Evolutionary conservation across 768 basidiomycete species (phyloP).

Genomic region (Pleurotus giganteus): DNA sequence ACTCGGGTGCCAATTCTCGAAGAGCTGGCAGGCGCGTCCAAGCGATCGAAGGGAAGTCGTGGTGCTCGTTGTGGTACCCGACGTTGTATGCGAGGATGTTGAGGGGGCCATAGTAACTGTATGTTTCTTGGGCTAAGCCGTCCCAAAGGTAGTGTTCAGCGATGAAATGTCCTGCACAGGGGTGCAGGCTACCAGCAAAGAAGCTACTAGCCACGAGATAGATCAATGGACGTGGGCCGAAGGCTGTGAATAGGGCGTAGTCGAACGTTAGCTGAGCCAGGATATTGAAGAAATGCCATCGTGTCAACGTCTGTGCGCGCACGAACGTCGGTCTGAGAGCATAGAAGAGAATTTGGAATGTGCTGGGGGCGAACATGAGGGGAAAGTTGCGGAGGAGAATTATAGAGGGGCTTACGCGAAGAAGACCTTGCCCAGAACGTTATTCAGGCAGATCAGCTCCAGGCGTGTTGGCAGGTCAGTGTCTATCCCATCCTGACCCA

Average conservation of each 20-base stretch:
- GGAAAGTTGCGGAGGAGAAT: neutral
- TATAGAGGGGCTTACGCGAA: conserved; percentile 67
- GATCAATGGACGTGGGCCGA: conserved; percentile 51
- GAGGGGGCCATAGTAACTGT: conserved; percentile 91
- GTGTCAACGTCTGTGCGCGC: conserved; percentile 74
- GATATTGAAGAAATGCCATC: conserved; percentile 86
- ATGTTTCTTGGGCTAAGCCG: conserved; percentile 90
- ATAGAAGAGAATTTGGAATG: conserved; percentile 98
- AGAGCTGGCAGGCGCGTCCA: conserved; percentile 93
- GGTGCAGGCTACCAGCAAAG: conserved; percentile 95
- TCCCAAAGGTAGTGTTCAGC: conserved; percentile 97
- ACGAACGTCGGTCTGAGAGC: conserved; percentile 94
- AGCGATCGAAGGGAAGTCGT: conserved; percentile 95
- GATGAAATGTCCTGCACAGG: conserved; percentile 96
- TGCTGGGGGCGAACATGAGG: conserved; percentile 43
- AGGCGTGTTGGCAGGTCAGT: conserved; percentile 89
- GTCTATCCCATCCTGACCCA: conserved; percentile 95
- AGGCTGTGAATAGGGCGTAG: conserved; percentile 51
- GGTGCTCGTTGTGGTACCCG: conserved; percentile 99
- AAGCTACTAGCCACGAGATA: conserved; percentile 90
- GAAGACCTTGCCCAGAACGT: conserved; percentile 97
- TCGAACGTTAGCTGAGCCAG: conserved; percentile 69
- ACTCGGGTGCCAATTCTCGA: conserved; percentile 82
- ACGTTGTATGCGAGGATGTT: conserved; percentile 95
- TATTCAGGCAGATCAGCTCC: conserved; percentile 86